phyloP scores from a whole-genome alignment of 305 asterid species.

The Solanum hybrid region DNA sequence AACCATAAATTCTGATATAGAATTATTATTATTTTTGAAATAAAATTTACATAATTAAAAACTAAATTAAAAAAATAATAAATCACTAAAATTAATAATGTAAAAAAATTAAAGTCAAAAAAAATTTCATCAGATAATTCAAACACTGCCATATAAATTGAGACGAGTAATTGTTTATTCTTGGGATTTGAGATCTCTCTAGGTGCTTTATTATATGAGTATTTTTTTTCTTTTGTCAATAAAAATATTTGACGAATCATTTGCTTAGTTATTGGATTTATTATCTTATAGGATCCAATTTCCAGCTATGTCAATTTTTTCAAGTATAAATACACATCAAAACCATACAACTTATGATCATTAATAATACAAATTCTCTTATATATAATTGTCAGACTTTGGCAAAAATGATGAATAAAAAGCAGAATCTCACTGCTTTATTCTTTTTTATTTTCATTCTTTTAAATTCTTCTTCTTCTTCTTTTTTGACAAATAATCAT shows the following conservation, averaged over 20 bases:
- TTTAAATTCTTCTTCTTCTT: background rate
- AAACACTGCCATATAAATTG: background rate
- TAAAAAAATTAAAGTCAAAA: background rate
- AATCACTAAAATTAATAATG: background rate
- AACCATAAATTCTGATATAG: background rate
- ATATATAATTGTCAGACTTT: background rate
- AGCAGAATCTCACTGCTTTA: background rate
- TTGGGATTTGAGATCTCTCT: background rate
- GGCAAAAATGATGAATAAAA: background rate
- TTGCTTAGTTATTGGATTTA: background rate
- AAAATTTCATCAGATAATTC: background rate
- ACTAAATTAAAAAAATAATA: background rate
- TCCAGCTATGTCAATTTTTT: background rate
- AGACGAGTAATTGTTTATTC: background rate
- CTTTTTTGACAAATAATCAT: background rate
- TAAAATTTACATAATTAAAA: background rate
- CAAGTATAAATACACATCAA: constrained; percentile 1
- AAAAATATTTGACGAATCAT: background rate
- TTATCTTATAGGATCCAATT: background rate
- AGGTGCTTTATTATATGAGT: background rate
- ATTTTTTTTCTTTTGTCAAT: background rate
- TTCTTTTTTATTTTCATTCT: background rate
- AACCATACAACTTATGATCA: background rate
- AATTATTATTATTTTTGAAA: background rate
- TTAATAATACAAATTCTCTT: background rate